phyloP scores from a whole-genome alignment of 129 eudicot genomes.

The Flaveria ramosissima region DNA sequence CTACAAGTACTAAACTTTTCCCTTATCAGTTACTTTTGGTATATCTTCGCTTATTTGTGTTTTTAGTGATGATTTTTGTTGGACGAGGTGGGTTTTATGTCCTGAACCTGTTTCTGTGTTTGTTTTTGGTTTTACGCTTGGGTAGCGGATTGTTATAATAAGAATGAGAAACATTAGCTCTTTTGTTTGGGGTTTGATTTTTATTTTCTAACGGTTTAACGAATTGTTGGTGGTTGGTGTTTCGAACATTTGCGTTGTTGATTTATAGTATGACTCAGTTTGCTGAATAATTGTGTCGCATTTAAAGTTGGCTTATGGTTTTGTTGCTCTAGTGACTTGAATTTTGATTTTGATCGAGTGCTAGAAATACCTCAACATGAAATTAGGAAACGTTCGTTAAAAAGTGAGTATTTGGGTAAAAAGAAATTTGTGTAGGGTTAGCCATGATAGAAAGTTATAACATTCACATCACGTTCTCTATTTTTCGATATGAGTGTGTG shows the following conservation, averaged over 20 bases:
- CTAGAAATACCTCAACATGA: too few species aligned
- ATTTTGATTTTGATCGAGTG: too few species aligned
- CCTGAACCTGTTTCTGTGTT: neutral
- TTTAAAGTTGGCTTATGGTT: neutral
- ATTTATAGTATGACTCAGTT: too few species aligned
- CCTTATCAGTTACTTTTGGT: neutral
- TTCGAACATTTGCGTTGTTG: neutral
- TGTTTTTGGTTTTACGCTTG: constrained; percentile 1
- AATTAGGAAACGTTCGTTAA: too few species aligned
- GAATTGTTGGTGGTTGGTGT: neutral
- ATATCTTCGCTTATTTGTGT: constrained; percentile 5
- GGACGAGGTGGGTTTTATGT: neutral
- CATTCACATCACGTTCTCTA: too few species aligned
- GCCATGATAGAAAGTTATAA: too few species aligned
- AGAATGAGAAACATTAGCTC: constrained; percentile 19
- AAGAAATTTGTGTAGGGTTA: too few species aligned
- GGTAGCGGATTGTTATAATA: constrained; percentile 9
- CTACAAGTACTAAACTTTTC: neutral
- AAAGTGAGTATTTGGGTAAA: too few species aligned
- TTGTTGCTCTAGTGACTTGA: neutral
- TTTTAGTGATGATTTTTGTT: neutral
- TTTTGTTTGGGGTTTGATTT: neutral
- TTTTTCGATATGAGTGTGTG: too few species aligned
- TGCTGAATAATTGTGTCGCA: too few species aligned
- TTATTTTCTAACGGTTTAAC: neutral